Evolutionary conservation across 768 basidiomycete genomes (phyloP).

Genomic region (Dendrothele bispora): DNA sequence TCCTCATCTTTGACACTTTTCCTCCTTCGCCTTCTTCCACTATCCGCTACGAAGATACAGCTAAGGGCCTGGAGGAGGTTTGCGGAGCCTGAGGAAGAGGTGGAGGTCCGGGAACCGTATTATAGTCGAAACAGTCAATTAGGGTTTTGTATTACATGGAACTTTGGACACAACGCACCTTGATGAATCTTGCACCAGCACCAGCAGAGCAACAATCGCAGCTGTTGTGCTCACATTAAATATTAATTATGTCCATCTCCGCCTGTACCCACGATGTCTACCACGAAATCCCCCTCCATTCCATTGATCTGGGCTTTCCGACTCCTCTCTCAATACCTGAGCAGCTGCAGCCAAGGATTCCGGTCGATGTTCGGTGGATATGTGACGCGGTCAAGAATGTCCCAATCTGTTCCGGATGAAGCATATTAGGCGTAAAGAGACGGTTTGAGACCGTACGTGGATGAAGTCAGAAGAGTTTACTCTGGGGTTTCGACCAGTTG

Average conservation of each 20-base stretch:
- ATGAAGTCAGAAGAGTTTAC: conserved; percentile 71
- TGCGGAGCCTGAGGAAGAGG: conserved; percentile 92
- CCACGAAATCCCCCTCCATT: conserved; percentile 58
- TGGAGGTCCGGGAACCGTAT: conserved; percentile 91
- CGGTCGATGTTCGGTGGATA: conserved; percentile 70
- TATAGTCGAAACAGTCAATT: conserved; percentile 30
- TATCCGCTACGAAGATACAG: conserved; percentile 70
- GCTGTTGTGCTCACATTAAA: conserved; percentile 98
- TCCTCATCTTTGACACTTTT: conserved; percentile 54
- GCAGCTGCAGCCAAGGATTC: conserved; percentile 82
- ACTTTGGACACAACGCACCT: conserved; percentile 51
- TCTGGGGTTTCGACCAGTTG: conserved; percentile 82
- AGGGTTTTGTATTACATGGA: conserved; percentile 2
- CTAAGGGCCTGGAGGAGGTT: conserved; percentile 86
- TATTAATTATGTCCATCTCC: conserved; percentile 94
- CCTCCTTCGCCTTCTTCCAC: conserved; percentile 82
- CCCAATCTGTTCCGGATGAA: conserved; percentile 77
- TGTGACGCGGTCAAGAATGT: conserved; percentile 89
- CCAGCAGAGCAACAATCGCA: conserved; percentile 92
- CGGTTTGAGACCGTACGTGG: conserved; percentile 72
- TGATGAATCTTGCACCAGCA: conserved; percentile 89
- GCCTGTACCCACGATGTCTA: conserved; percentile 90
- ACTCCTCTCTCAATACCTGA: conserved; percentile 66
- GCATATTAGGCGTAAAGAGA: conserved; percentile 63
- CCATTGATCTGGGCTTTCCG: conserved; percentile 61